Percentiles rank a stretch among this genome's conserved stretches.
Evolutionary conservation across 768 basidiomycete species (phyloP).

Genomic region (Boletus coccyginus): DNA sequence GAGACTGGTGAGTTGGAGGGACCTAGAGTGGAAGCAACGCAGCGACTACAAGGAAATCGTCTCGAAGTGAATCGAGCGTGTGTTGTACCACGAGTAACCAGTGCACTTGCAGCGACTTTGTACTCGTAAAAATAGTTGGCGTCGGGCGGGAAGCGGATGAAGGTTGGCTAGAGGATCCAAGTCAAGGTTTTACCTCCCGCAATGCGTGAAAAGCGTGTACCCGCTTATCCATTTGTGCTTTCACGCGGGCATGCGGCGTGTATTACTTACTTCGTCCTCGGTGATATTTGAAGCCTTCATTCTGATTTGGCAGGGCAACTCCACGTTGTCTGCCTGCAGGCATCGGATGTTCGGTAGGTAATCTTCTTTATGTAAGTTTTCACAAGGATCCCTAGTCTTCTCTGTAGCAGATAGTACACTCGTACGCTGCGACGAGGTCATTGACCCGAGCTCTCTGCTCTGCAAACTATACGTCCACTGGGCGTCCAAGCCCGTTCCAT

Average conservation of each 20-base stretch:
- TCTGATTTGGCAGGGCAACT: constrained; percentile 51
- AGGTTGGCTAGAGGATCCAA: constrained; percentile 22
- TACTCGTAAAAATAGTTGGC: constrained; percentile 26
- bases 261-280: constrained; percentile 33
- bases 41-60: constrained; percentile 35
- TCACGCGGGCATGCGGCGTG: constrained; percentile 30
- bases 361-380: constrained; percentile 45
- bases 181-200: constrained; percentile 42
- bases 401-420: neutral
- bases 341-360: constrained; percentile 39
- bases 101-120: constrained; percentile 26
- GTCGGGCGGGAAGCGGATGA: constrained; percentile 20
- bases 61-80: constrained; percentile 57
- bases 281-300: constrained; percentile 40
- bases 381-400: constrained; percentile 12
- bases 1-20: constrained; percentile 32
- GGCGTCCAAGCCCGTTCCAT: neutral
- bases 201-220: constrained; percentile 51
- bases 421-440: neutral
- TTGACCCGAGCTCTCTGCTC: neutral
- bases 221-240: constrained; percentile 51
- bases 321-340: constrained; percentile 82
- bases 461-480: neutral
- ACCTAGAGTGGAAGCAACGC: constrained; percentile 25
- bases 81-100: constrained; percentile 25